phyloP scores from a whole-genome alignment of 148 eudicot species.

The Camellia granthamiana region DNA sequence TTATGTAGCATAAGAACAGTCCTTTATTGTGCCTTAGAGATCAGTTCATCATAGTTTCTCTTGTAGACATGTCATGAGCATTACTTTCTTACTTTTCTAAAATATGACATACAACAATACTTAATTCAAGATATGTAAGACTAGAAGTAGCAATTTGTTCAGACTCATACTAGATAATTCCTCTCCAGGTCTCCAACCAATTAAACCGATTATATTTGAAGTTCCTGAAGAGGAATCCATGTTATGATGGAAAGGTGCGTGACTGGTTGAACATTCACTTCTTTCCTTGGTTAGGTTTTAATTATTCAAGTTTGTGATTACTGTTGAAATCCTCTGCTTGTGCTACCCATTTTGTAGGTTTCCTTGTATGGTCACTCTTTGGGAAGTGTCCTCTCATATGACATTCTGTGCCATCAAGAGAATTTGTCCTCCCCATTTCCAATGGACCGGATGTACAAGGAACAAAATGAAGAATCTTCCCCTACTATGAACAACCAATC shows the following conservation, averaged over 20 bases:
- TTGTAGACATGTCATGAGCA: not conserved
- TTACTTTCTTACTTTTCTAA: not conserved
- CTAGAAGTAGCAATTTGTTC: not conserved
- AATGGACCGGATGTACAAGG: conserved; percentile 63
- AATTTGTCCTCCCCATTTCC: conserved; percentile 76
- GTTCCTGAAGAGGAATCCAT: conserved; percentile 91
- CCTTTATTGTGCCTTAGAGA: not conserved
- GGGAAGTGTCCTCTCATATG: conserved; percentile 96
- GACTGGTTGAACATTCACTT: conserved; percentile 7
- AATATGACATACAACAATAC: not conserved
- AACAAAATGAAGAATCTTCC: conserved; percentile 34
- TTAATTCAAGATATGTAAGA: not conserved
- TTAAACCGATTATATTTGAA: conserved; percentile 76
- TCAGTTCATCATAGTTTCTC: not conserved
- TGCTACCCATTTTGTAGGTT: conserved; percentile 46
- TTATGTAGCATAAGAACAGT: not conserved
- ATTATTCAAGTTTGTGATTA: not conserved
- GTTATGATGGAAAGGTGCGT: conserved; percentile 94
- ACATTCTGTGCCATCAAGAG: conserved; percentile 96
- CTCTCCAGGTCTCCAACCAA: conserved; percentile 80
- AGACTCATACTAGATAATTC: conserved; percentile 1
- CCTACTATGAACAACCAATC: conserved; percentile 22
- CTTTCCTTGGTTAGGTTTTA: not conserved
- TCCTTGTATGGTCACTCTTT: conserved; percentile 94
- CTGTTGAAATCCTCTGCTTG: not conserved